Evolutionary conservation across 495 filamentous ascomycete species (phyloP).

Genomic region (Cercophora newfieldiana): DNA sequence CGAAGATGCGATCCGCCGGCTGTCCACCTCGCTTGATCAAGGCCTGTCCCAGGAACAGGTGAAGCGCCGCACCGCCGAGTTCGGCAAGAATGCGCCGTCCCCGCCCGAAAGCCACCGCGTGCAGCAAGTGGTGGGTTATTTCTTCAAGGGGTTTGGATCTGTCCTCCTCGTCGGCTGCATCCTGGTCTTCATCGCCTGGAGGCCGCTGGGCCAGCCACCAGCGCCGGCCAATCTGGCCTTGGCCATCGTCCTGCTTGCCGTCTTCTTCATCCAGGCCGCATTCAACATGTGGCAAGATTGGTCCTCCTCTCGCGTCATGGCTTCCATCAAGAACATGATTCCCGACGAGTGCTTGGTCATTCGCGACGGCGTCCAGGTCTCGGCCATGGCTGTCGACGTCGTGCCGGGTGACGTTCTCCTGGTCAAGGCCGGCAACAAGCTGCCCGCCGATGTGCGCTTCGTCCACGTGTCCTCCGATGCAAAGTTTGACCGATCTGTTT

Average conservation of each 20-base stretch:
- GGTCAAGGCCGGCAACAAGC: slow-evolving; percentile 65
- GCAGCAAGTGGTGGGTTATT: slow-evolving; percentile 61
- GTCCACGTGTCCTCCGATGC: slow-evolving; percentile 62
- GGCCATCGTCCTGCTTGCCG: slow-evolving; percentile 62
- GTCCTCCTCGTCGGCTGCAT: slow-evolving; percentile 61
- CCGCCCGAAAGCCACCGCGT: slow-evolving; percentile 58
- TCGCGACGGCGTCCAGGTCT: slow-evolving; percentile 55
- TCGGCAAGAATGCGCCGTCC: slow-evolving; percentile 55
- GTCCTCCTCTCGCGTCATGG: slow-evolving; percentile 63
- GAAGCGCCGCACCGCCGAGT: slow-evolving; percentile 20
- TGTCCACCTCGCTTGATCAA: slow-evolving; percentile 45
- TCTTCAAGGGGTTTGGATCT: slow-evolving; percentile 71
- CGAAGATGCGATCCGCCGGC: slow-evolving; percentile 55
- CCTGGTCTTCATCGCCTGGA: slow-evolving; percentile 69
- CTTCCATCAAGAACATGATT: slow-evolving; percentile 66
- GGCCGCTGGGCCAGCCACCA: slow-evolving; percentile 67
- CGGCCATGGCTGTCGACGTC: slow-evolving; percentile 56
- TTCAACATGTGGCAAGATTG: slow-evolving; percentile 69
- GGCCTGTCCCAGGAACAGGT: slow-evolving; percentile 26
- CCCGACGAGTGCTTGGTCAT: slow-evolving; percentile 63
- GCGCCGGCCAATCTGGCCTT: slow-evolving; percentile 64
- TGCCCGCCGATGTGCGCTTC: slow-evolving; percentile 71
- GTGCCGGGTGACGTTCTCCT: slow-evolving; percentile 66
- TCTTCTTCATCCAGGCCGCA: slow-evolving; percentile 67
- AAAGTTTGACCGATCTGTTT: slow-evolving; percentile 69